These are phyloP conservation scores for Acorus gramineus DNA, from an alignment of 106 monocot genomes.

Conservation along the genomic window DNA sequence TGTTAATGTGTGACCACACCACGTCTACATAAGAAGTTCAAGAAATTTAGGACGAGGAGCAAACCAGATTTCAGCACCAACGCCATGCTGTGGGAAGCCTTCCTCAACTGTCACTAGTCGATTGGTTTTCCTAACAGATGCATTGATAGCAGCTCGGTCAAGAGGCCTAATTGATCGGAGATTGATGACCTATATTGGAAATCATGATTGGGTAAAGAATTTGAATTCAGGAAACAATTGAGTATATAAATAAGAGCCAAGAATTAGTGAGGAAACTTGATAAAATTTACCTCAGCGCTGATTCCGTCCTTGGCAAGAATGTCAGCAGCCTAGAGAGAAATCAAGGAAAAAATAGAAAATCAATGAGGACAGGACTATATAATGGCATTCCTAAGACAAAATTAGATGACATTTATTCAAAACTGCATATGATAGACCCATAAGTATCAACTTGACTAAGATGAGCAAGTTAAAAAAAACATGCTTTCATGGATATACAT, in stretches of 20 bases:
- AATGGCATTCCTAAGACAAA: background rate
- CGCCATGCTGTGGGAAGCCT: conserved; percentile 44
- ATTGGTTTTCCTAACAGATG: conserved; percentile 12
- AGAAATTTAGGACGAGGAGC: background rate
- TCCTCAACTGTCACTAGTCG: conserved; percentile 42
- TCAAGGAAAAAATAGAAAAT: background rate
- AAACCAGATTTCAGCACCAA: conserved; percentile 15
- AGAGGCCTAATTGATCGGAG: no score
- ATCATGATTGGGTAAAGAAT: background rate
- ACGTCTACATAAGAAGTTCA: no score
- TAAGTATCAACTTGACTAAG: no score
- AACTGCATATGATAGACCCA: no score
- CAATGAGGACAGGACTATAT: background rate
- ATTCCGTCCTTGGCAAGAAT: background rate
- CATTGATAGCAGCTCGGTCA: conserved; percentile 49
- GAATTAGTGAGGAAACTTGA: no score
- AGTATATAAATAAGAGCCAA: no score
- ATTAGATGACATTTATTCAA: no score
- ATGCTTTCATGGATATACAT: no score
- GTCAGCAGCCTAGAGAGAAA: background rate
- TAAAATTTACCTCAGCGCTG: background rate
- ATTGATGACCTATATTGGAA: no score
- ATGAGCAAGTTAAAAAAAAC: no score
- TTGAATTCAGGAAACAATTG: no score
- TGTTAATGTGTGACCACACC: no score